Evolutionary conservation across 345 rosid species (phyloP).

Genomic region (Populus ilicifolia): DNA sequence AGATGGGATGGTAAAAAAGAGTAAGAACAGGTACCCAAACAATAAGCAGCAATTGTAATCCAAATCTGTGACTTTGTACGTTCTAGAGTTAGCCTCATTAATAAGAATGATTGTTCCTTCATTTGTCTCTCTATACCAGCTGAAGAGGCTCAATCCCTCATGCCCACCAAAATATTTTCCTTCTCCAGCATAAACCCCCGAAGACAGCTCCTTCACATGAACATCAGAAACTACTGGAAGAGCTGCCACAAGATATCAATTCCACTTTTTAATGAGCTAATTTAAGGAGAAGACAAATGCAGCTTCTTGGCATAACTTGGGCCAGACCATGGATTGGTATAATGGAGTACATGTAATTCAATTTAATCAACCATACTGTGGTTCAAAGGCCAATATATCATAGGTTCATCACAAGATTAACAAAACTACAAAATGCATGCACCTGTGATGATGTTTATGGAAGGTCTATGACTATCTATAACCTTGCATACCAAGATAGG

Average conservation of each 20-base stretch:
- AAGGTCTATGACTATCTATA: not conserved
- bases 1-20: conserved; percentile 3
- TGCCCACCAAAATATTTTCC: conserved; percentile 94
- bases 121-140: conserved; percentile 86
- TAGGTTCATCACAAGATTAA: not conserved
- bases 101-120: conserved; percentile 70
- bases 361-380: not conserved
- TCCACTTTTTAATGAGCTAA: conserved; percentile 20
- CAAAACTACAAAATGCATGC: not conserved
- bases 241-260: conserved; percentile 49
- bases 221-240: conserved; percentile 68
- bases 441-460: not conserved
- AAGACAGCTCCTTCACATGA: conserved; percentile 55
- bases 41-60: conserved; percentile 79
- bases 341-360: not conserved
- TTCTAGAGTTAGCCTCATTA: conserved; percentile 61
- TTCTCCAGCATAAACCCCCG: conserved; percentile 68
- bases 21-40: conserved; percentile 59
- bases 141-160: conserved; percentile 80
- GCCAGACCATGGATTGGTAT: not conserved
- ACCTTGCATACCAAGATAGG: not conserved
- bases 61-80: conserved; percentile 71
- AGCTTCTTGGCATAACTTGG: not conserved
- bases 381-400: not conserved
- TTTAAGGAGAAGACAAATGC: not conserved